Conservation (phyloP, 257 asterid species). For the Galeopsis tetrahit region DNA sequence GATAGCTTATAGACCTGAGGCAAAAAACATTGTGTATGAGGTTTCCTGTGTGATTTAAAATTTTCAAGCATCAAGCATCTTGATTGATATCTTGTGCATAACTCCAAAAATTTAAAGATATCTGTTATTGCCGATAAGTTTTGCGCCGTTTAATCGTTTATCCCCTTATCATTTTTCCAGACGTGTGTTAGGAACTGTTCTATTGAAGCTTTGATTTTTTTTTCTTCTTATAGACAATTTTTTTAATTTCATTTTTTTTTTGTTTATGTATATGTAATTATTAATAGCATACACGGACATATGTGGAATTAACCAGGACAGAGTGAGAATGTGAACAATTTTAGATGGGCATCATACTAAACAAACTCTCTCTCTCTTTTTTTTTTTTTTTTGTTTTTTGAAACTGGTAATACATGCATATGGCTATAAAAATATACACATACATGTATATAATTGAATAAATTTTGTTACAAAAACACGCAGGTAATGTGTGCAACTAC, state of each 20-base stretch:
- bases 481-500: neutral
- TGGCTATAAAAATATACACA: neutral
- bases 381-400: neutral
- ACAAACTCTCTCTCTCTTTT: neutral
- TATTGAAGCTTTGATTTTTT: neutral
- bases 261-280: neutral
- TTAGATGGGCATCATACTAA: neutral
- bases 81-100: neutral
- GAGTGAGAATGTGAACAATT: neutral
- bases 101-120: neutral
- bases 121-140: neutral
- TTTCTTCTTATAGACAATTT: neutral
- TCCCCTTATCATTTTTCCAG: neutral
- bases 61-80: neutral
- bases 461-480: neutral
- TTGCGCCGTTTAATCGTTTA: conserved; percentile 5
- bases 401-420: conserved; percentile 4
- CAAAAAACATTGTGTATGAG: conserved; percentile 34
- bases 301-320: conserved; percentile 1
- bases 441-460: neutral
- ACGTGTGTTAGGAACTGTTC: neutral
- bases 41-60: conserved; percentile 14
- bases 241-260: neutral
- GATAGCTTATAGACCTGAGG: conserved; percentile 88
- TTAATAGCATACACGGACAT: conserved; percentile 5